phyloP scores from a whole-genome alignment of 2,329 filamentous ascomycete species.

The Davidsoniella eucalypti region DNA sequence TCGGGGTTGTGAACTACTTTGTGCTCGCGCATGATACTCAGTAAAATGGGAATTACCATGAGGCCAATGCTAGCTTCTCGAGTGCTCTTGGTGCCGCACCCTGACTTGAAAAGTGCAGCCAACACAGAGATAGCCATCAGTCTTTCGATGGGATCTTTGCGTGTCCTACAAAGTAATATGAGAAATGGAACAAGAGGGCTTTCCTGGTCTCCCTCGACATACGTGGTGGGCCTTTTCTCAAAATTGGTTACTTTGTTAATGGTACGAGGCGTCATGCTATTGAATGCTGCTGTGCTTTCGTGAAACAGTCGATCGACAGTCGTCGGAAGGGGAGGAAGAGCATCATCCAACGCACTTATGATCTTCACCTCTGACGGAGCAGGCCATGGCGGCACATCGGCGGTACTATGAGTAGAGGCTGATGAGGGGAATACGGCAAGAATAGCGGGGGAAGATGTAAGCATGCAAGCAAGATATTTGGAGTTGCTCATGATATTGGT shows the following conservation, averaged over 20 bases:
- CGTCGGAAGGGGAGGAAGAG: constrained; percentile 41
- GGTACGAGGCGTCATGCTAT: background rate
- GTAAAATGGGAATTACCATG: constrained; percentile 53
- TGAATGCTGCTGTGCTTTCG: background rate
- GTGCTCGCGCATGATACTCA: constrained; percentile 37
- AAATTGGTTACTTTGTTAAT: background rate
- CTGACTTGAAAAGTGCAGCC: constrained; percentile 51
- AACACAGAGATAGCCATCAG: constrained; percentile 55
- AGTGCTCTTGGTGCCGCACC: constrained; percentile 41
- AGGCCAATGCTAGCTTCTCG: constrained; percentile 49
- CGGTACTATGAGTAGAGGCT: constrained; percentile 20
- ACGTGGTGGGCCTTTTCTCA: constrained; percentile 20
- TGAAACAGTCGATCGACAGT: background rate
- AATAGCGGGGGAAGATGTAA: constrained; percentile 51
- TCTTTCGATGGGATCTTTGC: constrained; percentile 37
- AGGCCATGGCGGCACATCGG: background rate
- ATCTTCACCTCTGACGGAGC: constrained; percentile 10
- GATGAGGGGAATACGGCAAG: constrained; percentile 50
- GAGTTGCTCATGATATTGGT: constrained; percentile 64
- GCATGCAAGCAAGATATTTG: constrained; percentile 56
- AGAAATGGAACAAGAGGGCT: constrained; percentile 60
- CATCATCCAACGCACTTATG: constrained; percentile 44
- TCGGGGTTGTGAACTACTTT: background rate
- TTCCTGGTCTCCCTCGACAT: constrained; percentile 28
- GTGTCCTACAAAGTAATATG: constrained; percentile 42